Conservation (phyloP, 2,329 filamentous ascomycete species). For the Aspergillus sojae region DNA sequence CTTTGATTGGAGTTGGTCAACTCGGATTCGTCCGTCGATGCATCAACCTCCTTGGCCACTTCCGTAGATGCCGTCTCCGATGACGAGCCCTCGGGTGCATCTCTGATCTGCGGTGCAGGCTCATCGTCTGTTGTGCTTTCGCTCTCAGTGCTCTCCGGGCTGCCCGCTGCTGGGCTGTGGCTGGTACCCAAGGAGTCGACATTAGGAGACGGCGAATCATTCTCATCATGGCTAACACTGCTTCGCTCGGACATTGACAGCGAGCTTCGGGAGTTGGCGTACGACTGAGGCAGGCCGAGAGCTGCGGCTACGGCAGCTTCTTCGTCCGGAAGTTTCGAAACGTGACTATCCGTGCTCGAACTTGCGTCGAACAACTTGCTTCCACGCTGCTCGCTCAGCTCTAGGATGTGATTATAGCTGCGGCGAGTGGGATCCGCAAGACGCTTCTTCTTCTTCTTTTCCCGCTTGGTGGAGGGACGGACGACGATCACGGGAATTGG, state of each 20-base stretch:
- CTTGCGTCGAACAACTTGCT: constrained; percentile 56
- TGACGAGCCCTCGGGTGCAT: not conserved
- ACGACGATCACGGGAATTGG: constrained; percentile 93
- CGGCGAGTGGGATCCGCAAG: constrained; percentile 73
- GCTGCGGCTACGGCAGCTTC: constrained; percentile 55
- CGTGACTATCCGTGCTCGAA: constrained; percentile 49
- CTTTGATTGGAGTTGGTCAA: not conserved
- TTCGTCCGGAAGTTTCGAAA: constrained; percentile 49
- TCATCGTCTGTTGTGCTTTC: constrained; percentile 26
- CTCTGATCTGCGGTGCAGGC: not conserved
- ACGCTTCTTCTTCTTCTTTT: constrained; percentile 87
- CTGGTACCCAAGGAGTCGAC: constrained; percentile 28
- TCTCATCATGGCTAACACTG: constrained; percentile 35
- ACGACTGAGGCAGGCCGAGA: constrained; percentile 45
- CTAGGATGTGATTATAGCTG: constrained; percentile 76
- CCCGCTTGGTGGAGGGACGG: constrained; percentile 79
- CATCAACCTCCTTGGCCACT: not conserved
- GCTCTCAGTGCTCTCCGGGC: constrained; percentile 27
- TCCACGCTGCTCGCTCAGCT: constrained; percentile 58
- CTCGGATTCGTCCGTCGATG: not conserved
- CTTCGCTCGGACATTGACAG: constrained; percentile 38
- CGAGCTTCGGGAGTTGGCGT: constrained; percentile 35
- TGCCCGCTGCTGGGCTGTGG: constrained; percentile 26
- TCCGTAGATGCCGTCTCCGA: not conserved
- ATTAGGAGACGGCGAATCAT: constrained; percentile 20